Base-by-base conservation (phyloP, 1,284 basidiomycete genomes). In the Meira miltonrushii region DNA sequence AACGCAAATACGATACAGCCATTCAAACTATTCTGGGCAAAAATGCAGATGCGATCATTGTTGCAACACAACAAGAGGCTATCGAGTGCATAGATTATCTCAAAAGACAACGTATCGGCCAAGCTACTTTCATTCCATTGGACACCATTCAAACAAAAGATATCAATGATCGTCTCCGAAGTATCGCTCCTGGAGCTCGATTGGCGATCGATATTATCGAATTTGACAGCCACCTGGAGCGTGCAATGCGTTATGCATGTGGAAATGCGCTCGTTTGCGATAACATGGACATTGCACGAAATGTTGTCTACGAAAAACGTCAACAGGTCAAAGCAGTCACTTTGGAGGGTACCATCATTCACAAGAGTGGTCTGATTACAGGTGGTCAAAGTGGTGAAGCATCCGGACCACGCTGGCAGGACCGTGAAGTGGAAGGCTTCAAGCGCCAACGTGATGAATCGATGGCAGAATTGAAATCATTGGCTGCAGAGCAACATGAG, bases 291-390 rank as follows among this genome's bases (percentile, higher is more conserved):
- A 85, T 97, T 21, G 95, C 95, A 4, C 84, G 86, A 65, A 86
- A 88, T 75, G 86, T 98, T 4, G 90, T 88, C 67, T 99, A 93
- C 80, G 92, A 95, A 67, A 92, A 89, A 79, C 86, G 87, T 1
- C 89, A 95, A 74, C 92, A 97, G 68, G 90, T 97, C 55, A 98
- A 98, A 95, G 93, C 93, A 60, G 94, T 99, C 10, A 94, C 95
- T 0, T 82, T 99, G 43, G 93, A 98, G 51, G 95, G 95, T 0
- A 97, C 93, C 0, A 83, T 99, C 58, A 96, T 98, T 55, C 95
- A 98, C 79, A 95, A 94, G 82, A 92, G 89, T 67, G 95, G 95
- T 69, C 81, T 95, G 49, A 98, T 98, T 75, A 98, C 95, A 39
- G 95, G 95, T 81, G 95, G 95, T 60, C 68, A 61, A 84, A 79